Conservation (phyloP, 2,329 filamentous ascomycete genomes). For the Akanthomyces dipterigenus region DNA sequence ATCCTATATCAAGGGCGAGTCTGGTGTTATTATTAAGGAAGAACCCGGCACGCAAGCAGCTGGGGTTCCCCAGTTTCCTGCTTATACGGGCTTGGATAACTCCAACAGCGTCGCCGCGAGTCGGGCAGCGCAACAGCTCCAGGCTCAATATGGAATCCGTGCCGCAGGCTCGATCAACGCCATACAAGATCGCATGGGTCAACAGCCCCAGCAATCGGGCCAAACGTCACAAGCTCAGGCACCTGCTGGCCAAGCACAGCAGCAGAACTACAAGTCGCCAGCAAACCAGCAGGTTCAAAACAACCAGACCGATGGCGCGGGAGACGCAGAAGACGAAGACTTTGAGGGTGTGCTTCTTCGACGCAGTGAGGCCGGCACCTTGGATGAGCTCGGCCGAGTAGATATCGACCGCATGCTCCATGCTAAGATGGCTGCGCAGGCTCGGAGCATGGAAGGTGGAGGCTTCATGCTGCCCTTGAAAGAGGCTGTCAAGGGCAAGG, state of each 20-base stretch:
- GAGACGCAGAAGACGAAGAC: slow-evolving; percentile 47
- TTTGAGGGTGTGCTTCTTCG: slow-evolving; percentile 55
- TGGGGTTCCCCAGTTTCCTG: slow-evolving; percentile 26
- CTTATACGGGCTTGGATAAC: slow-evolving; percentile 26
- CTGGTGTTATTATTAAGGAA: slow-evolving; percentile 35
- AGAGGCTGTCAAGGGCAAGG: slow-evolving; percentile 37
- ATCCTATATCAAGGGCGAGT: slow-evolving; percentile 40
- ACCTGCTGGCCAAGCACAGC: slow-evolving; percentile 20
- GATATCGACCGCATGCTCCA: slow-evolving; percentile 66
- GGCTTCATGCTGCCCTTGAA: slow-evolving; percentile 68
- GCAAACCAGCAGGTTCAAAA: slow-evolving; percentile 25
- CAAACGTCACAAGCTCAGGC: slow-evolving; percentile 21
- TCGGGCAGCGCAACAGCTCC: slow-evolving; percentile 50
- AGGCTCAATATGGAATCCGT: slow-evolving; percentile 53
- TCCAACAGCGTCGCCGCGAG: slow-evolving; percentile 40
- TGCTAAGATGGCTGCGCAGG: slow-evolving; percentile 57
- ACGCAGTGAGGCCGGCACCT: slow-evolving; percentile 46
- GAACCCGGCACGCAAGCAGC: slow-evolving; percentile 33
- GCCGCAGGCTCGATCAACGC: slow-evolving; percentile 62
- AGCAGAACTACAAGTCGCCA: slow-evolving; percentile 27
- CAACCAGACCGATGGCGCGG: slow-evolving; percentile 67
- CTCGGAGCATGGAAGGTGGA: slow-evolving; percentile 65
- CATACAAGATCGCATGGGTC: slow-evolving; percentile 41
- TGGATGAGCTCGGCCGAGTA: slow-evolving; percentile 49
- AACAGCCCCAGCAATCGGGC: slow-evolving; percentile 27